Evolutionary conservation across 2,329 filamentous ascomycete genomes (phyloP), one percentile per base, ranked within the genome.

Genomic region (Neofusicoccum ribis): DNA sequence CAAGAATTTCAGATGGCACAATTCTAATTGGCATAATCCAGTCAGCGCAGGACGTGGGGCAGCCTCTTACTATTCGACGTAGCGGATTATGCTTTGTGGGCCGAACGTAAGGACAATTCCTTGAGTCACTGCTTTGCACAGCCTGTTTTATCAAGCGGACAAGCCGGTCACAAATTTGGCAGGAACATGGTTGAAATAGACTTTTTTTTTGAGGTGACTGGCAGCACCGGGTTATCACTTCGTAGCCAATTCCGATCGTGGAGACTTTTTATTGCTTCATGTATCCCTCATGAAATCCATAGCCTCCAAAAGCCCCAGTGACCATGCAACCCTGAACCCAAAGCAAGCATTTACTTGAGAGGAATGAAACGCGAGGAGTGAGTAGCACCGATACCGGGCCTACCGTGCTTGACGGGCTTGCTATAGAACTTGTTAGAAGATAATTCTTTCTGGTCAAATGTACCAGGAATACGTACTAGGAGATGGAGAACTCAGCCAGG

Each of bases 281-380:
- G 46, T 66, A 49, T 65, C 51, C 62, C 54, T 78, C 75, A 72
- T 78, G 73, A 76, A 73, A 72, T 76, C 76, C 75, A 76, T 73
- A 72, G 72, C 74, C 68, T 70, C 67, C 69, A 67, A 69, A 71
- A 72, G 71, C 71, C 71, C 74, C 76, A 75, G 67, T 72, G 73
- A 73, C 74, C 76, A 77, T 77, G 74, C 74, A 77, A 74, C 74
- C 74, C 70, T 71, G 72, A 61, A 74, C 72, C 74, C 74, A 76
- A 67, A 74, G 71, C 72, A 73, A 75, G 72, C 72, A 73, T 76
- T 79, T 97, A 98, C 89, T 99, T 99, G 84, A 99, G 91, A 84
- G 95, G 95, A 88, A 99, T 99, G 91, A 99, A 99, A 90, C 95
- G 93, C 84, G 95, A 99, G 87, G 94, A 98, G 91, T 99, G 93